A percentile compares a stretch with the other conserved stretches of the same genome.
Conservation (phyloP, 495 filamentous ascomycete genomes). For the Daldinia childiae region DNA sequence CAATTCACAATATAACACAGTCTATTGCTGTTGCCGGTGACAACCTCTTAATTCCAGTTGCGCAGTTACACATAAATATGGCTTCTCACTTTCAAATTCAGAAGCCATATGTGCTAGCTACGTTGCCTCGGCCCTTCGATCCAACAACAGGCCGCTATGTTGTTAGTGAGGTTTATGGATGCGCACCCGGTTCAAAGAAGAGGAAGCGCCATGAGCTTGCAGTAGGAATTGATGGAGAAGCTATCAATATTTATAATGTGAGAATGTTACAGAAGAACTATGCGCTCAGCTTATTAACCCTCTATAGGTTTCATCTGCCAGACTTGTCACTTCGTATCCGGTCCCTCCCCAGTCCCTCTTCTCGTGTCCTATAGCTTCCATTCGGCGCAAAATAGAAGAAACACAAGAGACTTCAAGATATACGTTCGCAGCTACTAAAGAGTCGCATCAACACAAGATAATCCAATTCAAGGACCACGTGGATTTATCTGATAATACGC, state of each 20-base stretch:
- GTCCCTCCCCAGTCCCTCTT: conserved; percentile 83
- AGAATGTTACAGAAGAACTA: neutral
- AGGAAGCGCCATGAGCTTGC: conserved; percentile 85
- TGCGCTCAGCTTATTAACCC: conserved; percentile 11
- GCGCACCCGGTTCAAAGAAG: conserved; percentile 75
- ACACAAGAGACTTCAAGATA: conserved; percentile 68
- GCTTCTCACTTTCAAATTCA: conserved; percentile 64
- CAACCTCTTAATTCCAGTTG: neutral
- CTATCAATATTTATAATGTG: conserved; percentile 93
- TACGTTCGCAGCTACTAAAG: conserved; percentile 70
- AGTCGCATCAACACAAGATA: conserved; percentile 53
- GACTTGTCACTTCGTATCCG: conserved; percentile 83
- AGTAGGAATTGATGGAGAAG: conserved; percentile 88
- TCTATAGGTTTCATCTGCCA: conserved; percentile 77
- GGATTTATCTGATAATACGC: conserved; percentile 67
- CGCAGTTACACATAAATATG: conserved; percentile 46
- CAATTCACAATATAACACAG: conserved; percentile 6
- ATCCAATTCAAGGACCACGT: conserved; percentile 68
- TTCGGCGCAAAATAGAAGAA: conserved; percentile 67
- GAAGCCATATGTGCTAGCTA: conserved; percentile 69
- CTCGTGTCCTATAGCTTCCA: conserved; percentile 78
- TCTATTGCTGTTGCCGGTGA: neutral
- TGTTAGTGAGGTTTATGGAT: conserved; percentile 75
- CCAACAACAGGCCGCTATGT: conserved; percentile 66
- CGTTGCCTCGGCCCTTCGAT: conserved; percentile 72